Evolutionary conservation across 2,329 filamentous ascomycete species (phyloP).

Genomic region (Didymella arachidicola): DNA sequence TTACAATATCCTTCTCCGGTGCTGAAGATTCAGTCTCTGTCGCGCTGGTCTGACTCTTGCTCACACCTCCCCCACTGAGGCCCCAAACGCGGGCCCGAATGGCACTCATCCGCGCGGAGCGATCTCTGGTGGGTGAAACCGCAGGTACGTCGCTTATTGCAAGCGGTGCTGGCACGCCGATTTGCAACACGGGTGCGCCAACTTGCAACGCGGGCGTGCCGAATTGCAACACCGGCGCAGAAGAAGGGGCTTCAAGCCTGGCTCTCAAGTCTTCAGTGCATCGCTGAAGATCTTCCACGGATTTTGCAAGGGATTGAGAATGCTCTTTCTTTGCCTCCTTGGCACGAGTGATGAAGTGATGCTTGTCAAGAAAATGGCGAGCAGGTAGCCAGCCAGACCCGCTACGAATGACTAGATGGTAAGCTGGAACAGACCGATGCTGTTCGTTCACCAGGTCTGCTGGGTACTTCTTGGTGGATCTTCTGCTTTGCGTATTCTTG

Average conservation of each 20-base stretch:
- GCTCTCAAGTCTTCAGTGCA: not conserved
- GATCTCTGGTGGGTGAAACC: not conserved
- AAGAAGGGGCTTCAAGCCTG: not conserved
- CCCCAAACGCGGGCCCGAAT: not conserved
- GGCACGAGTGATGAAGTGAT: slow-evolving; percentile 31
- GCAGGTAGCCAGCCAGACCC: slow-evolving; percentile 44
- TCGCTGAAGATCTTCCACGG: not conserved
- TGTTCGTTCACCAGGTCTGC: not conserved
- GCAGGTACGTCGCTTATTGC: not conserved
- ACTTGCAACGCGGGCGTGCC: too few species aligned
- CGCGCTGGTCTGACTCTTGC: slow-evolving; percentile 5
- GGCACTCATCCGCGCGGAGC: not conserved
- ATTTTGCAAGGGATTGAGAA: not conserved
- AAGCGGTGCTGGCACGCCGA: not conserved
- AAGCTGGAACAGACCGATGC: slow-evolving; percentile 18
- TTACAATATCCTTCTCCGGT: slow-evolving; percentile 27
- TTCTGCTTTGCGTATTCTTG: too few species aligned
- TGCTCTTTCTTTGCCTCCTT: slow-evolving; percentile 1
- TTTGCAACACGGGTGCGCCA: not conserved
- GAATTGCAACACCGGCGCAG: not conserved
- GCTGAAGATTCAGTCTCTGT: slow-evolving; percentile 14
- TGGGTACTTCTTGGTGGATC: not conserved
- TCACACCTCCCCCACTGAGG: not conserved
- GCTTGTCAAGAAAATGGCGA: slow-evolving; percentile 39
- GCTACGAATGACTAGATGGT: slow-evolving; percentile 38